A percentile compares a stretch with the other conserved stretches of the same genome.
Conservation (phyloP, 2,329 filamentous ascomycete genomes). For the Grosmannia clavigera region DNA sequence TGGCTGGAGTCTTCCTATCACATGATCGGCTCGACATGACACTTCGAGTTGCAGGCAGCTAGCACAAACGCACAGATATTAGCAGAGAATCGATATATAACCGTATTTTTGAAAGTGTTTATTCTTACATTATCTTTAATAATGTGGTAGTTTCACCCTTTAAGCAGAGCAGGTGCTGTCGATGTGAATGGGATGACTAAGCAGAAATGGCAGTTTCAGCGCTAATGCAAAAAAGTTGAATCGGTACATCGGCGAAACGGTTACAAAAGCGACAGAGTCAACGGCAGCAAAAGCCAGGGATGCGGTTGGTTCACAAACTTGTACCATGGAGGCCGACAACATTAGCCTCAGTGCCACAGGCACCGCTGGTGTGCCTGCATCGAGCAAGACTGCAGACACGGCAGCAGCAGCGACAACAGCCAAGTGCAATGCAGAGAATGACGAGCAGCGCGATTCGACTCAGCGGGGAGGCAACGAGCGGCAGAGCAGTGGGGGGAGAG, state of each 20-base stretch:
- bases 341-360: neutral
- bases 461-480: neutral
- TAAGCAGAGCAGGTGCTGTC: too few relatives aligned
- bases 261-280: neutral
- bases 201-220: neutral
- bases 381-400: neutral
- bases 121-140: too few relatives aligned
- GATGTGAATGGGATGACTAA: neutral
- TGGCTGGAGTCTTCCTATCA: too few relatives aligned
- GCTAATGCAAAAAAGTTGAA: neutral
- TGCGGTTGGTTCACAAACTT: neutral
- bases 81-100: too few relatives aligned
- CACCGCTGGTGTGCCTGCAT: neutral
- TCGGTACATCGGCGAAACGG: neutral
- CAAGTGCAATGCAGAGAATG: neutral
- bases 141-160: too few relatives aligned
- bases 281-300: neutral
- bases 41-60: too few relatives aligned
- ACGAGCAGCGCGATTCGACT: neutral
- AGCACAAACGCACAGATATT: too few relatives aligned
- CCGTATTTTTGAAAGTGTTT: too few relatives aligned
- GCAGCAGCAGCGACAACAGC: neutral
- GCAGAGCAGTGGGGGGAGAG: neutral
- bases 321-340: neutral
- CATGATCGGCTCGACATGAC: too few relatives aligned